A percentile compares a stretch with the other conserved stretches of the same genome.
Conservation (phyloP, 306 rosid genomes). For the Inga oerstediana region DNA sequence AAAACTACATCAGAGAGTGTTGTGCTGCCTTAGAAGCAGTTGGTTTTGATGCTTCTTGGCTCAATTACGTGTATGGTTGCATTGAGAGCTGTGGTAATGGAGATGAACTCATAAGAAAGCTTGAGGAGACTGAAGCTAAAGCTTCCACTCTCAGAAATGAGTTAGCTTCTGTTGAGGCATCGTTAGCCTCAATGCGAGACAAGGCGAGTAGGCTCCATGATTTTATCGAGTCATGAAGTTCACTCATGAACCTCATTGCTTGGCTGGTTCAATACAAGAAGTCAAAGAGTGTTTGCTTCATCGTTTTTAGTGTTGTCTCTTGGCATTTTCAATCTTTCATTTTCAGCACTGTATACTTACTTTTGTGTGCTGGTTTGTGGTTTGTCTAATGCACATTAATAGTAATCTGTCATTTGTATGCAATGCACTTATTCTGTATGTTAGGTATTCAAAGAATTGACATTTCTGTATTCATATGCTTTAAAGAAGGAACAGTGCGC, state of each 20-base stretch:
- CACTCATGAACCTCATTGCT: slow-evolving; percentile 6
- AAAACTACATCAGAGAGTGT: neutral
- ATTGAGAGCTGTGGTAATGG: neutral
- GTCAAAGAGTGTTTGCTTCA: too few species aligned
- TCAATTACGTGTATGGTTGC: neutral
- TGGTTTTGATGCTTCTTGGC: slow-evolving; percentile 5
- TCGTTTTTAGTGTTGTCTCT: too few species aligned
- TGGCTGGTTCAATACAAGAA: neutral
- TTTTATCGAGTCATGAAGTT: neutral
- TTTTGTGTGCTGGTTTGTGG: neutral
- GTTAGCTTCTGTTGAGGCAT: neutral
- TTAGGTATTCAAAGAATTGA: neutral
- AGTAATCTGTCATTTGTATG: neutral
- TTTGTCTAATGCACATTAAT: neutral
- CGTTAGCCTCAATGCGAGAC: neutral
- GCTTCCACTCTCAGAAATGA: neutral
- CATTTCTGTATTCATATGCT: neutral
- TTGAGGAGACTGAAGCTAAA: neutral
- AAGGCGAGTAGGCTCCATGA: neutral
- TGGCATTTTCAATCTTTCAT: too few species aligned
- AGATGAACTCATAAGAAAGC: neutral
- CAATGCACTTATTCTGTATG: neutral
- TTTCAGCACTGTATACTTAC: too few species aligned
- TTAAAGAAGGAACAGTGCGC: too few species aligned
- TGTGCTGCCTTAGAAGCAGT: neutral